Evolutionary conservation across 2,329 filamentous ascomycete genomes (phyloP).

Genomic region (Penicillium brasilianum): DNA sequence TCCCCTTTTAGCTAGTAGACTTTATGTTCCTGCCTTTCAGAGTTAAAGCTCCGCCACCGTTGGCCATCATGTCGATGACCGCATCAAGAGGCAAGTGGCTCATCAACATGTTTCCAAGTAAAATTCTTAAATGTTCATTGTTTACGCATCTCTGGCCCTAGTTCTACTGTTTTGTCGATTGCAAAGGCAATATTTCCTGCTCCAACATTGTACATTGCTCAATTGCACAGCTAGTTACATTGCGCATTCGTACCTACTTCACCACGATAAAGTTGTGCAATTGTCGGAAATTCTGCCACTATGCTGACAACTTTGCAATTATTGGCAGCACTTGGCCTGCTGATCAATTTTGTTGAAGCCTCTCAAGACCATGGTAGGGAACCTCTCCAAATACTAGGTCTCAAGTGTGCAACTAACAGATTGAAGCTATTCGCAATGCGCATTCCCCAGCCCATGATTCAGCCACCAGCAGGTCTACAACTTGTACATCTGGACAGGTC

Average conservation of each 20-base stretch:
- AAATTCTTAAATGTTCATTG: not conserved
- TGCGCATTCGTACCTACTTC: not conserved
- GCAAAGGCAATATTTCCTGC: not conserved
- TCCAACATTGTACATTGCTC: not conserved
- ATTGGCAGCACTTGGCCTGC: slow-evolving; percentile 4
- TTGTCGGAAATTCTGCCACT: not conserved
- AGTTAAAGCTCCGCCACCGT: slow-evolving; percentile 8
- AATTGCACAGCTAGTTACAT: not conserved
- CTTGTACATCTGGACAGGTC: slow-evolving; percentile 9
- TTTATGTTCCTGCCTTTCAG: slow-evolving; percentile 8
- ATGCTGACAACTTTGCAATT: slow-evolving; percentile 7
- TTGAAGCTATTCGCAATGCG: slow-evolving; percentile 12
- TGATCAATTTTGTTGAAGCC: not conserved
- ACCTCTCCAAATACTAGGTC: not conserved
- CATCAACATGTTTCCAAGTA: not conserved
- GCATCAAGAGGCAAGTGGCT: slow-evolving; percentile 1
- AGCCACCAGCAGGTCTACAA: not conserved
- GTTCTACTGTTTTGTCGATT: not conserved
- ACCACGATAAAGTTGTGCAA: not conserved
- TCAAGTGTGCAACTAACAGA: not conserved
- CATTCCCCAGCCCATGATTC: slow-evolving; percentile 10
- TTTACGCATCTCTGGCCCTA: slow-evolving; percentile 1
- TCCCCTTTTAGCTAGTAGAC: slow-evolving; percentile 2
- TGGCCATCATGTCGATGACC: slow-evolving; percentile 8
- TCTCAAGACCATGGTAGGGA: slow-evolving; percentile 1